Base-by-base conservation (phyloP, 139 green algal species). In the Chlamydomonas incerta region DNA sequence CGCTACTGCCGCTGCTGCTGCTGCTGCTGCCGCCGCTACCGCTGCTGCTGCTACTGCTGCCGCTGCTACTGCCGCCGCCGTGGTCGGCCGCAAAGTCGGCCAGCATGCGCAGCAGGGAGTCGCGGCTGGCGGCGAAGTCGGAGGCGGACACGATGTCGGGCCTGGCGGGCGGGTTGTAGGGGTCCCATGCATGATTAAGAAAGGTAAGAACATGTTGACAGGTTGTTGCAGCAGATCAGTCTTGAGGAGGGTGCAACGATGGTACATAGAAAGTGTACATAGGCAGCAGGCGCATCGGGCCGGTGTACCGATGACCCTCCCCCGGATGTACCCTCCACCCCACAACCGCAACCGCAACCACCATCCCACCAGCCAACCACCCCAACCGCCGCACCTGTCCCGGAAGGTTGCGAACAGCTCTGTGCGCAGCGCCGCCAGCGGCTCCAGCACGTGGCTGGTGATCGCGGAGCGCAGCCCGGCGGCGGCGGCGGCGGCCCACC, bases 351-450 rank as follows among this genome's bases (percentile, higher is more conserved):
- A 5, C 6, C 41, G 6, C 41, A 50, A 2, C 55, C 55, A 60
- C 55, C 55, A 24, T 10, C 55, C 55, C 8, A 6, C 17, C 55
- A 21, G 8, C 55, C 55, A 60, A 2, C 18, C 20, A 24, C 55
- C 20, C 55, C 55, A 21, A 10, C 55, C 18, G 55, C 55, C 55
- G 11, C 55, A 60, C 55, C 55, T n/a, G 82, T 31, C 76, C 41
- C 94, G 85, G 82, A 97, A 96, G 23, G 95, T 98, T 47, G 90
- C 88, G 77, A 97, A 97, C 46, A 98, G 93, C 92, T 98, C 95
- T 58, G 82, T 46, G 97, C 86, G 23, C 41, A 50, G 41, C 41
- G 82, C 68, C 31, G 86, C 62, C 73, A 98, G 86, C 3, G 96
- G 96, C 9, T 79, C 81, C 4, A 94, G 73, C 29, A 98, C 87